Conservation (phyloP, 495 filamentous ascomycete species). For the Penicillium atrosanguineum region DNA sequence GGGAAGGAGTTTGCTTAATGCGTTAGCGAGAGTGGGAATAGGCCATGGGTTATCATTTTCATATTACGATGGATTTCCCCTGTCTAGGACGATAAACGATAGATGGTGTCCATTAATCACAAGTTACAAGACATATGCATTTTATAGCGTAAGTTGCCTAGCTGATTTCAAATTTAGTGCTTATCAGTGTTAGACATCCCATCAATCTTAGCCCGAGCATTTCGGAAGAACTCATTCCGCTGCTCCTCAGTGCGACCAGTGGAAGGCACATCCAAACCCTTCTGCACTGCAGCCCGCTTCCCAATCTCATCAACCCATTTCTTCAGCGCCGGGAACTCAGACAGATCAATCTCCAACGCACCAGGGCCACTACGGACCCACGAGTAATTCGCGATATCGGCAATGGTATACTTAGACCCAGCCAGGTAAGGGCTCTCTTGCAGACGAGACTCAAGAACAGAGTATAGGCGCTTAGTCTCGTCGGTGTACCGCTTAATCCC, state of each 20-base stretch:
- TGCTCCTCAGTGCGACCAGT: slow-evolving; percentile 25
- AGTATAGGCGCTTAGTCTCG: slow-evolving; percentile 39
- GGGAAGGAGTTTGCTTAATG: no score
- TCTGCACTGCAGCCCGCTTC: slow-evolving; percentile 30
- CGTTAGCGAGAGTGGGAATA: no score
- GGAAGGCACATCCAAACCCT: slow-evolving; percentile 25
- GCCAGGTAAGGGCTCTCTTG: slow-evolving; percentile 42
- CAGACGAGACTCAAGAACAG: slow-evolving; percentile 42
- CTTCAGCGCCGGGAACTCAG: slow-evolving; percentile 36
- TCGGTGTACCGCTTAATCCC: slow-evolving; percentile 39
- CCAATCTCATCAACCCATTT: slow-evolving; percentile 32
- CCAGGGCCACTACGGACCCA: slow-evolving; percentile 30
- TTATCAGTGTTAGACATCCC: slow-evolving; percentile 29
- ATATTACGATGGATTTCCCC: no score
- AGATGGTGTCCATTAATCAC: background rate
- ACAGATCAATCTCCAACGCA: slow-evolving; percentile 30
- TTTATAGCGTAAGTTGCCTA: background rate
- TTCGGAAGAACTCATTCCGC: slow-evolving; percentile 24
- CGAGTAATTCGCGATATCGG: slow-evolving; percentile 38
- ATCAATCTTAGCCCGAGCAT: slow-evolving; percentile 30
- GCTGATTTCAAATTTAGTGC: slow-evolving; percentile 8
- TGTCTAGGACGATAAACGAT: no score
- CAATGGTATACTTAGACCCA: slow-evolving; percentile 41
- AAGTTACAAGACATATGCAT: background rate
- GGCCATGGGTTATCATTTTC: no score